Percentiles rank a stretch among this genome's conserved stretches.
Conservation (phyloP, 1,139 yeast genomes). For the Diutina ranongensis region DNA sequence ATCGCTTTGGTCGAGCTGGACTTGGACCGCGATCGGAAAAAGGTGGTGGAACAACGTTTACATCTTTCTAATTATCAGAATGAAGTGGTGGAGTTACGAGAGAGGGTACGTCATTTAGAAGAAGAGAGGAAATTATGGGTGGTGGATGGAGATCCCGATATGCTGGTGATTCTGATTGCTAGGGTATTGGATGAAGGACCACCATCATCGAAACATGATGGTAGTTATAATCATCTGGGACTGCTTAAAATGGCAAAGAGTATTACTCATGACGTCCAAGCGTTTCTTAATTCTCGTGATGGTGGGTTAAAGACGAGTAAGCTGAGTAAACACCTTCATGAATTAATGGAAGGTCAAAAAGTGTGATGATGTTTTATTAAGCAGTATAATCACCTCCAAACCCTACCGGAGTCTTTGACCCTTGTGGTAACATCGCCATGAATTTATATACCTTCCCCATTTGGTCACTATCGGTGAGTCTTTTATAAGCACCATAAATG, state of each 20-base stretch:
- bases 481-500: constrained; percentile 47
- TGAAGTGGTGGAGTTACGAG: not conserved
- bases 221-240: not conserved
- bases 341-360: no score
- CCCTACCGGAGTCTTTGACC: constrained; percentile 26
- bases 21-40: constrained; percentile 21
- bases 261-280: constrained; percentile 1
- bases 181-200: constrained; percentile 3
- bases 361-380: no score
- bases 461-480: constrained; percentile 50
- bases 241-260: not conserved
- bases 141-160: constrained; percentile 2
- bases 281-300: not conserved
- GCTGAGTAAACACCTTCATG: constrained; percentile 3
- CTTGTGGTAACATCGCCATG: constrained; percentile 47
- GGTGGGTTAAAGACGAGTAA: constrained; percentile 1
- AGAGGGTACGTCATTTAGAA: not conserved
- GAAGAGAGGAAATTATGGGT: constrained; percentile 1
- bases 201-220: not conserved
- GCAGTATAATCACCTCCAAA: constrained; percentile 12
- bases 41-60: not conserved
- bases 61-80: not conserved
- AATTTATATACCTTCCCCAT: constrained; percentile 80
- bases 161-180: constrained; percentile 4
- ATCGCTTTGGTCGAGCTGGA: constrained; percentile 33